phyloP scores from a whole-genome alignment of 2,329 filamentous ascomycete genomes.

The Alternaria consortialis region DNA sequence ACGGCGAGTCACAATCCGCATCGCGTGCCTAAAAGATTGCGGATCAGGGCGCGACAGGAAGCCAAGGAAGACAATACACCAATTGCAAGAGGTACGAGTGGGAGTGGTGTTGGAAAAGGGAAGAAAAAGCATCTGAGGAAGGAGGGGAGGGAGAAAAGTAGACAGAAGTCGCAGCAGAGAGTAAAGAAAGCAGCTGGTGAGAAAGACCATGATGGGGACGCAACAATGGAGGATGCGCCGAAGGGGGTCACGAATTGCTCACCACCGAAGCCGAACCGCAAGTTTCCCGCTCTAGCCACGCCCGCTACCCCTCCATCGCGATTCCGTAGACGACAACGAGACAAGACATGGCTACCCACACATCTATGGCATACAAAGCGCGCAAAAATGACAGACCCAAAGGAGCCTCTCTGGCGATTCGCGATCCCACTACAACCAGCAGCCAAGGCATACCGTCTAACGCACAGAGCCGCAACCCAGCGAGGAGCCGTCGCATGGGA shows the following conservation, averaged over 20 bases:
- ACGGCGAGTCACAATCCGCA: conserved; percentile 97
- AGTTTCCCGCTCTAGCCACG: conserved; percentile 74
- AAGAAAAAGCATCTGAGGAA: conserved; percentile 66
- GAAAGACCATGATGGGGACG: conserved; percentile 23
- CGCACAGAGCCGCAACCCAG: conserved; percentile 79
- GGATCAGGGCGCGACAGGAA: conserved; percentile 72
- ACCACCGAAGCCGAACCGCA: conserved; percentile 68
- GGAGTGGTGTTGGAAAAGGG: conserved; percentile 63
- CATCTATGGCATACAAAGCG: conserved; percentile 94
- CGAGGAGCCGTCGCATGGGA: conserved; percentile 89
- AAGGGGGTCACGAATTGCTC: conserved; percentile 25
- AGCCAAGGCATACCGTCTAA: conserved; percentile 87
- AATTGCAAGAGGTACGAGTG: conserved; percentile 71
- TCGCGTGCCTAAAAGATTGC: conserved; percentile 80
- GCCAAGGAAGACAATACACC: conserved; percentile 94
- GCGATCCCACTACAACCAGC: conserved; percentile 84
- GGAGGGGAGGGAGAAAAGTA: conserved; percentile 77
- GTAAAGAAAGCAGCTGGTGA: conserved; percentile 52
- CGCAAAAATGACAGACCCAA: conserved; percentile 84
- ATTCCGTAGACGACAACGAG: conserved; percentile 83
- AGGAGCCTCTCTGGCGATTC: conserved; percentile 87
- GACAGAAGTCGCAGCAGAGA: conserved; percentile 68
- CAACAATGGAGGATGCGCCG: conserved; percentile 7
- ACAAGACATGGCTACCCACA: conserved; percentile 94
- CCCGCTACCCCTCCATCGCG: conserved; percentile 69